Evolutionary conservation across 148 eudicot species (phyloP).

Genomic region (Rhododendron mucronatum): DNA sequence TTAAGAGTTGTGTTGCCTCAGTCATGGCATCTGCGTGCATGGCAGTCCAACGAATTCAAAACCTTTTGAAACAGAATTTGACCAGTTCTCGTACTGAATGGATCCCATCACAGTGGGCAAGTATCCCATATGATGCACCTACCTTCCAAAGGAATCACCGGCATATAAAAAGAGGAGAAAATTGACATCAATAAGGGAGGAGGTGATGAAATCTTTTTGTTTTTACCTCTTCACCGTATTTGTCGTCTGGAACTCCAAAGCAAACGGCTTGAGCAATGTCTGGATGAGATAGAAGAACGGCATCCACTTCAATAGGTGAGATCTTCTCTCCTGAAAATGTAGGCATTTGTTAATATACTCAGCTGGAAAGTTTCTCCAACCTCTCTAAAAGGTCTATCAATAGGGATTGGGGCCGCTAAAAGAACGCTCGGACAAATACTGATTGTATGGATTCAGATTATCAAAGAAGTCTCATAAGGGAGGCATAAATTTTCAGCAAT

Average conservation of each 20-base stretch:
- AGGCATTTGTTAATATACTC: not conserved
- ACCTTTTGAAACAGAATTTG: not conserved
- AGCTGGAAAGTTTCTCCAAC: not conserved
- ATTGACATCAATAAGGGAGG: not conserved
- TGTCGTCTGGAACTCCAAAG: slow-evolving; percentile 95
- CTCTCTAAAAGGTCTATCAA: not conserved
- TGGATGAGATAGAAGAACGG: slow-evolving; percentile 77
- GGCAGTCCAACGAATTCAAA: not conserved
- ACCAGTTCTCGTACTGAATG: not conserved
- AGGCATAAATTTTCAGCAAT: not conserved
- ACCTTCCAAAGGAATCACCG: not conserved
- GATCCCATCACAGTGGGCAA: not conserved
- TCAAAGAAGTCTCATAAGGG: not conserved
- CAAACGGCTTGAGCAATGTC: slow-evolving; percentile 90
- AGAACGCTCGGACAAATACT: not conserved
- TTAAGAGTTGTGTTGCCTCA: not conserved
- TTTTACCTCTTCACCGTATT: slow-evolving; percentile 94
- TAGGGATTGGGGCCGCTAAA: not conserved
- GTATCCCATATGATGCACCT: not conserved
- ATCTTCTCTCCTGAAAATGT: slow-evolving; percentile 82
- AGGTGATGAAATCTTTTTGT: not conserved
- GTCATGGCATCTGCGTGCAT: not conserved
- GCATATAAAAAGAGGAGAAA: not conserved
- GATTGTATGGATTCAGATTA: not conserved
- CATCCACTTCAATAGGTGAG: slow-evolving; percentile 95